phyloP scores from a whole-genome alignment of 495 filamentous ascomycete genomes.

The Parachaetomium inaequale region DNA sequence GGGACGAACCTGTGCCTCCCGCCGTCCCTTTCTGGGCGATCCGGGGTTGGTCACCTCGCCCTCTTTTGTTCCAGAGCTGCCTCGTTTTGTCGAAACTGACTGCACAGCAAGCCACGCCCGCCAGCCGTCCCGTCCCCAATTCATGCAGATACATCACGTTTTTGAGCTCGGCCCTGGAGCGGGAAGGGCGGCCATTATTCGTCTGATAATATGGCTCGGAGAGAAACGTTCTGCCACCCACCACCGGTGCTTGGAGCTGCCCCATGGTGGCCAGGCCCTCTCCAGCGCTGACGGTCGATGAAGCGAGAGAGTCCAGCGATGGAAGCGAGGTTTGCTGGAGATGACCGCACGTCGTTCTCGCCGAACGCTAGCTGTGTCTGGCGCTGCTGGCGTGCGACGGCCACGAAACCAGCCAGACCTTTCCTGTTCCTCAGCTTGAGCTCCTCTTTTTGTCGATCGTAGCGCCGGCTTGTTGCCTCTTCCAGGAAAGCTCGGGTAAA shows the following conservation, averaged over 20 bases:
- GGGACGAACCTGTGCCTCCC: not conserved
- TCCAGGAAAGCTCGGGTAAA: conserved; percentile 28
- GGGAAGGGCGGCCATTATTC: conserved; percentile 9
- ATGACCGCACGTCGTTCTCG: not conserved
- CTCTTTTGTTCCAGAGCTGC: not conserved
- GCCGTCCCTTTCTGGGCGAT: conserved; percentile 15
- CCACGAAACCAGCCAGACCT: not conserved
- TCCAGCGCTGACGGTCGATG: not conserved
- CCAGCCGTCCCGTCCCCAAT: conserved; percentile 16
- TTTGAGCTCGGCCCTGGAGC: not conserved
- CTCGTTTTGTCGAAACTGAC: not conserved
- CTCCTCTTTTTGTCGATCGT: conserved; percentile 18
- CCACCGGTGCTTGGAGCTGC: not conserved
- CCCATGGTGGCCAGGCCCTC: not conserved
- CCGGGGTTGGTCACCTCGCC: not conserved
- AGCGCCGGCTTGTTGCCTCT: conserved; percentile 23
- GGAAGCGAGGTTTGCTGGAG: conserved; percentile 3
- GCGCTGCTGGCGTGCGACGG: not conserved
- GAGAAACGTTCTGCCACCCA: not conserved
- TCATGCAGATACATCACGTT: conserved; percentile 19
- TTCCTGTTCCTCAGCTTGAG: not conserved
- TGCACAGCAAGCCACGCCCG: conserved; percentile 11
- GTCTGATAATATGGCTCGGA: not conserved
- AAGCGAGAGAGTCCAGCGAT: not conserved
- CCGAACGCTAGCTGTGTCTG: not conserved